Evolutionary conservation across 805 yeast species (phyloP).

Genomic region (Candida hispaniensis): DNA sequence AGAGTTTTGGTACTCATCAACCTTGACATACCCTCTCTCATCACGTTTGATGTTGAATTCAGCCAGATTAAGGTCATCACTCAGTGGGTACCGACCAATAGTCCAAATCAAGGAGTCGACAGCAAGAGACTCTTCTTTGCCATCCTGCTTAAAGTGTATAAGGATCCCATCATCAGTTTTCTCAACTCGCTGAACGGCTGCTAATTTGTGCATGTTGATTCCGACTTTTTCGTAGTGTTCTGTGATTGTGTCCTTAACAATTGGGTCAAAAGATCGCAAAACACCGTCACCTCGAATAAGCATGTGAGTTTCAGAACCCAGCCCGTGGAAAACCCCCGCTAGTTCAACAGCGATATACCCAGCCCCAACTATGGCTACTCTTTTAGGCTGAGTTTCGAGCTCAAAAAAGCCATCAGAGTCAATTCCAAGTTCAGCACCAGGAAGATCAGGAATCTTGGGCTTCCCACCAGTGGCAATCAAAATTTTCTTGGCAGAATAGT

Average conservation of each 20-base stretch:
- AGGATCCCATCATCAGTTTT: slow-evolving; percentile 37
- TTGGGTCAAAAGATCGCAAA: slow-evolving; percentile 74
- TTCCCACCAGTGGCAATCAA: slow-evolving; percentile 91
- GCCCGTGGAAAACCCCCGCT: slow-evolving; percentile 84
- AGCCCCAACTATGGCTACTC: slow-evolving; percentile 92
- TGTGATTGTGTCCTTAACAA: slow-evolving; percentile 70
- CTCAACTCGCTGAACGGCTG: slow-evolving; percentile 37
- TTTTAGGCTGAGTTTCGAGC: slow-evolving; percentile 71
- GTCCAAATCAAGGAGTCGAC: slow-evolving; percentile 91
- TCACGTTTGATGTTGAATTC: slow-evolving; percentile 60
- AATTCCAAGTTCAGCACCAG: slow-evolving; percentile 75
- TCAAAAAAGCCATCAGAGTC: slow-evolving; percentile 87
- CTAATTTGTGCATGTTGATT: slow-evolving; percentile 61
- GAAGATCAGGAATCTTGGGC: slow-evolving; percentile 62
- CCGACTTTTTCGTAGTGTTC: slow-evolving; percentile 74
- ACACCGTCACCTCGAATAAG: slow-evolving; percentile 88
- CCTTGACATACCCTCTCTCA: slow-evolving; percentile 52
- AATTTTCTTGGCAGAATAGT: slow-evolving; percentile 69
- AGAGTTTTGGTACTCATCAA: slow-evolving; percentile 83
- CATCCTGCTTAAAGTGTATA: slow-evolving; percentile 36
- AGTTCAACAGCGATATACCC: slow-evolving; percentile 96
- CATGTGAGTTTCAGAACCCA: slow-evolving; percentile 78
- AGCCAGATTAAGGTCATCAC: slow-evolving; percentile 60
- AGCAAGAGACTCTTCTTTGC: slow-evolving; percentile 34
- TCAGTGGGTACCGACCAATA: slow-evolving; percentile 73